Conservation (phyloP, 1,284 basidiomycete species). For the Sphaerobolus stellatus region DNA sequence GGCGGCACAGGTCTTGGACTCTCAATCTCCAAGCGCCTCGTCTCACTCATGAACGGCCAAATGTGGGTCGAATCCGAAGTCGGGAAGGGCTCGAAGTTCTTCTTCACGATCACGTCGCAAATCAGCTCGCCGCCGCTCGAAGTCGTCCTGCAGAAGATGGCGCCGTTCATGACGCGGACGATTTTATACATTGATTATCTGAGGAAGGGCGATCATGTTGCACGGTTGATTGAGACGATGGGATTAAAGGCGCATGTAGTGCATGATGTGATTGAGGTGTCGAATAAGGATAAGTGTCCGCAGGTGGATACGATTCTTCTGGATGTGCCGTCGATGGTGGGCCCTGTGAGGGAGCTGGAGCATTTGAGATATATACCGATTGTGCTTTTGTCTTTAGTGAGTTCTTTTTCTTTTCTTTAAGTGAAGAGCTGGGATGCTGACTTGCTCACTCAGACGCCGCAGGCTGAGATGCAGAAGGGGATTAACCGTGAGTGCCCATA, state of each 20-base stretch:
- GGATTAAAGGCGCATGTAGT: constrained; percentile 82
- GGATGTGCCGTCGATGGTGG: constrained; percentile 81
- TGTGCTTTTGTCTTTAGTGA: constrained; percentile 82
- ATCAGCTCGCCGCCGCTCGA: constrained; percentile 76
- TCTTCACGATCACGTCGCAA: constrained; percentile 90
- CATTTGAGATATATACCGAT: constrained; percentile 96
- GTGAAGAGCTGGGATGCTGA: too few species aligned
- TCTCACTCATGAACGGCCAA: constrained; percentile 96
- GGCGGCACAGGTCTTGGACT: constrained; percentile 98
- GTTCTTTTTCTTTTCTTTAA: constrained; percentile 13
- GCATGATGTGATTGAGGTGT: constrained; percentile 76
- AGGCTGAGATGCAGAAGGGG: constrained; percentile 53
- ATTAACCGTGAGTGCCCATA: constrained; percentile 64
- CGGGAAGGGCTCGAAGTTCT: constrained; percentile 92
- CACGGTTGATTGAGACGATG: constrained; percentile 76
- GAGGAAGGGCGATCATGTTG: constrained; percentile 74
- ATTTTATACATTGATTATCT: constrained; percentile 92
- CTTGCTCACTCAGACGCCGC: constrained; percentile 10
- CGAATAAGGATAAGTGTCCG: constrained; percentile 78
- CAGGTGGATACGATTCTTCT: constrained; percentile 96
- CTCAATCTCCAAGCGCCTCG: constrained; percentile 92
- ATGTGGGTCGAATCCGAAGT: constrained; percentile 98
- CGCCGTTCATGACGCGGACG: constrained; percentile 73
- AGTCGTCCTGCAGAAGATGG: constrained; percentile 71
- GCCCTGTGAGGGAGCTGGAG: constrained; percentile 88